phyloP scores from a whole-genome alignment of 345 rosid genomes.

The Chamaenerion angustifolium region DNA sequence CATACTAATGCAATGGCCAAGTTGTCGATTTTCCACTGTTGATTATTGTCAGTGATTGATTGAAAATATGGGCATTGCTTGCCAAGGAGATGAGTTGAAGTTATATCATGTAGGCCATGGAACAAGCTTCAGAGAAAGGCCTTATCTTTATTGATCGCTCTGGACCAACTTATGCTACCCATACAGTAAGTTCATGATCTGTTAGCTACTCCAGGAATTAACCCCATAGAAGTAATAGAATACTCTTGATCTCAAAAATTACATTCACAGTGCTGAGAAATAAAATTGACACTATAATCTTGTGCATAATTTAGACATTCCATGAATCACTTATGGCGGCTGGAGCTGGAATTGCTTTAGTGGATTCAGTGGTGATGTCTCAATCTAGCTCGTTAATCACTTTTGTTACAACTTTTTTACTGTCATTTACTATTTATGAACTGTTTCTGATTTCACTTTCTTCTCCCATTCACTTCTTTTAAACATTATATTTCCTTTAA shows the following conservation, averaged over 20 bases:
- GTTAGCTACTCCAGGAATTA: no score
- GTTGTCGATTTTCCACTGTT: no score
- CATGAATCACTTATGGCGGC: conserved; percentile 84
- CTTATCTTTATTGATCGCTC: conserved; percentile 66
- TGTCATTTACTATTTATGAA: background rate
- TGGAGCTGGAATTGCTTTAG: conserved; percentile 83
- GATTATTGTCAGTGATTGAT: no score
- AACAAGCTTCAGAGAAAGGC: conserved; percentile 53
- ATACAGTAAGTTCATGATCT: conserved; percentile 33
- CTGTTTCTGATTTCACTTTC: background rate
- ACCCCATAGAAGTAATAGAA: no score
- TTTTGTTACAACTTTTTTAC: conserved; percentile 7
- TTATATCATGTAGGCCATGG: conserved; percentile 57
- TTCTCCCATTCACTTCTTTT: background rate
- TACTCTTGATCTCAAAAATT: no score
- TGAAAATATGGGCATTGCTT: no score
- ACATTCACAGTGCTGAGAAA: no score
- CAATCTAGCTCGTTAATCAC: conserved; percentile 41
- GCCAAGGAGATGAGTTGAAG: background rate
- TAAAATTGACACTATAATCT: no score
- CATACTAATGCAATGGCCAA: no score
- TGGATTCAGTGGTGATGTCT: conserved; percentile 97
- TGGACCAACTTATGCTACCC: conserved; percentile 92
- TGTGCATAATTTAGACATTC: conserved; percentile 51
- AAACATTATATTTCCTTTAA: background rate